Conservation (phyloP, 768 basidiomycete species). For the Collybiopsis confluens region DNA sequence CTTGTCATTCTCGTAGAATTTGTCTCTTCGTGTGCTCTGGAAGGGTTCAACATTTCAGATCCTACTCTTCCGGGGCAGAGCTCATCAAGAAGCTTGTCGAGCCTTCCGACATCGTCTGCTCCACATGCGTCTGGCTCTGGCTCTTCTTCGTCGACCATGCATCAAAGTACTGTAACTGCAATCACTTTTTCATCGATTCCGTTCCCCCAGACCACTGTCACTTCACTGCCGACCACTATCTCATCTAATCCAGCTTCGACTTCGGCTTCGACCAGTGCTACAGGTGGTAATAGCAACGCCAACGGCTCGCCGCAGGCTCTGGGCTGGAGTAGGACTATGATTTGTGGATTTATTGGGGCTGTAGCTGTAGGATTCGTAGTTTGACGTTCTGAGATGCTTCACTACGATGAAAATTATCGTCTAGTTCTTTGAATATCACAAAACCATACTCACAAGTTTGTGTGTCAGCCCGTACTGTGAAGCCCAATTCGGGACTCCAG, state of each 20-base stretch:
- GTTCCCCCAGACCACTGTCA: not conserved
- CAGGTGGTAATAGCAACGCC: not conserved
- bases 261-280: not conserved
- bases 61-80: slow-evolving; percentile 6
- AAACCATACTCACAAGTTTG: too few species aligned
- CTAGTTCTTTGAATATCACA: too few species aligned
- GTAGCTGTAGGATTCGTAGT: not conserved
- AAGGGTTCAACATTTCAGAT: slow-evolving; percentile 5
- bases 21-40: slow-evolving; percentile 1
- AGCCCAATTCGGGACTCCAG: too few species aligned
- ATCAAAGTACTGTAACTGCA: not conserved
- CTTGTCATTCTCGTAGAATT: too few species aligned
- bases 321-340: not conserved
- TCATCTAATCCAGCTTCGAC: not conserved
- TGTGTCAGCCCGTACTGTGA: too few species aligned
- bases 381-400: too few species aligned
- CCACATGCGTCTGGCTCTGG: not conserved
- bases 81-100: not conserved
- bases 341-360: not conserved
- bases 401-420: too few species aligned
- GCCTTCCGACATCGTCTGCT: not conserved
- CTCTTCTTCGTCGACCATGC: not conserved
- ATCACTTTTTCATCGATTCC: not conserved
- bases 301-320: not conserved
- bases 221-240: not conserved